phyloP scores from a whole-genome alignment of 495 filamentous ascomycete species.

The Aspergillus taichungensis region DNA sequence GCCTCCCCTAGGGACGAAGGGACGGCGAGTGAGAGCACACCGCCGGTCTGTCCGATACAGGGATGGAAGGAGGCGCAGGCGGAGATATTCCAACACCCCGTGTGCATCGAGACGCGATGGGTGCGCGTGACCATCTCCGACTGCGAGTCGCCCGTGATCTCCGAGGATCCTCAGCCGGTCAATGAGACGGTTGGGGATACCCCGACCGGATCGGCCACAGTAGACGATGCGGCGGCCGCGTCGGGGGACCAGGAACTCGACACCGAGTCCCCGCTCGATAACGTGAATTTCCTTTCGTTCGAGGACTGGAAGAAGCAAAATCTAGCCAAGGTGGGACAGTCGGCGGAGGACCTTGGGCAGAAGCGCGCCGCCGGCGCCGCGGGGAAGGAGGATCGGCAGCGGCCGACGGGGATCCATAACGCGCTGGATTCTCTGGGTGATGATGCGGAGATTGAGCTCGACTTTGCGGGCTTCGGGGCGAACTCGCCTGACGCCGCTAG shows the following conservation, averaged over 20 bases:
- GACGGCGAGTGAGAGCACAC: constrained; percentile 2
- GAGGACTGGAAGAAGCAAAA: constrained; percentile 98
- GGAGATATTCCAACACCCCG: constrained; percentile 12
- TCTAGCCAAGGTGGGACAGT: constrained; percentile 76
- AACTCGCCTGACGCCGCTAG: constrained; percentile 29
- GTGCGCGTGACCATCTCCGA: neutral
- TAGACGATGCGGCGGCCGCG: constrained; percentile 3
- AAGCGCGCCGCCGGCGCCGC: constrained; percentile 27
- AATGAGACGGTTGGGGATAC: constrained; percentile 1
- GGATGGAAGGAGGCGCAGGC: constrained; percentile 10
- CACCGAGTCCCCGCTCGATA: constrained; percentile 63
- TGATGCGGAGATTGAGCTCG: constrained; percentile 82
- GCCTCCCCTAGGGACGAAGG: constrained; percentile 4
- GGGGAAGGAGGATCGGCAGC: constrained; percentile 33
- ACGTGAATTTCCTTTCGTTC: constrained; percentile 87
- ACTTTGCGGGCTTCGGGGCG: constrained; percentile 65
- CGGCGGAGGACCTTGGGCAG: constrained; percentile 59
- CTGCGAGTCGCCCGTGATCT: neutral
- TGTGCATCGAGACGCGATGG: constrained; percentile 15
- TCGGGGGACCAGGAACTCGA: constrained; percentile 39
- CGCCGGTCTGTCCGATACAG: constrained; percentile 6
- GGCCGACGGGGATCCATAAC: constrained; percentile 50
- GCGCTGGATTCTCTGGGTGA: constrained; percentile 72
- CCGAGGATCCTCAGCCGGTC: constrained; percentile 3
- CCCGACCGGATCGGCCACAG: constrained; percentile 1